phyloP scores from a whole-genome alignment of 2,329 filamentous ascomycete genomes.

The Pestalotiopsis fici region DNA sequence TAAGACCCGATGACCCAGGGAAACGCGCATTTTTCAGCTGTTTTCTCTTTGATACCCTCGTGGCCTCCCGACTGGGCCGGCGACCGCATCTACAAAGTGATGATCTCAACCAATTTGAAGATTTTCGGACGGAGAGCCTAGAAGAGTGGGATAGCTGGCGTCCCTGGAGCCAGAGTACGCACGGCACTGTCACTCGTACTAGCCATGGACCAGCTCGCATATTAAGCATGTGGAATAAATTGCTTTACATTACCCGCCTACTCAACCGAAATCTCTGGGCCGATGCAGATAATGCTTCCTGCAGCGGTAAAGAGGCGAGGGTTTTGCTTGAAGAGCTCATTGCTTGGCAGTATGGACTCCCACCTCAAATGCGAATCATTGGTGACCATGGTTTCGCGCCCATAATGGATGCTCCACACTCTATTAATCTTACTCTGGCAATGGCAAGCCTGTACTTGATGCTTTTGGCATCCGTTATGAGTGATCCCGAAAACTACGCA shows the following conservation, averaged over 20 bases:
- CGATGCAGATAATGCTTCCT: neutral
- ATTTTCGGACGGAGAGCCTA: neutral
- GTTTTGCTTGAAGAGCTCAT: neutral
- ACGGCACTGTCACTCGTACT: neutral
- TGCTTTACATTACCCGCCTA: neutral
- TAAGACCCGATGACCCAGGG: neutral
- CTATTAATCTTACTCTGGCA: neutral
- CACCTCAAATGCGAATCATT: neutral
- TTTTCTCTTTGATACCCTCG: neutral
- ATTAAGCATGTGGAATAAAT: neutral
- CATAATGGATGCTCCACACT: neutral
- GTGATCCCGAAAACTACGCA: neutral
- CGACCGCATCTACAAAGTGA: neutral
- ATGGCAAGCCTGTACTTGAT: neutral
- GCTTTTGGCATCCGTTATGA: neutral
- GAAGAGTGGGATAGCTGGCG: constrained; percentile 2
- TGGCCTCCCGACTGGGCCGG: neutral
- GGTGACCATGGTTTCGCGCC: neutral
- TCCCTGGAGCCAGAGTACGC: neutral
- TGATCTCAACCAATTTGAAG: neutral
- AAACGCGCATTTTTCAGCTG: neutral
- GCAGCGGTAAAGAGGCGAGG: neutral
- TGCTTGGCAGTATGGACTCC: neutral
- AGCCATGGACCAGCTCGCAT: neutral
- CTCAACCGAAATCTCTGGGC: neutral